Evolutionary conservation across 139 green algal species (phyloP).

Genomic region (Diplosphaera chodatii): DNA sequence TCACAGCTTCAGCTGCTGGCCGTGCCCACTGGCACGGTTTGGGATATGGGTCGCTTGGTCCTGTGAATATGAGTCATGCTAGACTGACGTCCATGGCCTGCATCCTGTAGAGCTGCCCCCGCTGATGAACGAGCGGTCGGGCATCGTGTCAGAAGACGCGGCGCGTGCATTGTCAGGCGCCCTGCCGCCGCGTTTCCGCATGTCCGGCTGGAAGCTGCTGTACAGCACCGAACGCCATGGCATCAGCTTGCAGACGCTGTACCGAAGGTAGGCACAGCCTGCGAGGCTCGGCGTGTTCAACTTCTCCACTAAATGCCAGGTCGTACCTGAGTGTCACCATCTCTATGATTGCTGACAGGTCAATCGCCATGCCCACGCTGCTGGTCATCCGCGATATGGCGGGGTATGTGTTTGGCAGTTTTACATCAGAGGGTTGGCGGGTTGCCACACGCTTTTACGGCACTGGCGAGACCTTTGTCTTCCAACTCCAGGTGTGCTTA

Average conservation of each 20-base stretch:
- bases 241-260: constrained; percentile 63
- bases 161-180: constrained; percentile 6
- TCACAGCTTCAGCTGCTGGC: too few relatives aligned
- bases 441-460: constrained; percentile 61
- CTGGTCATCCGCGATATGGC: constrained; percentile 52
- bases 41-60: too few relatives aligned
- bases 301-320: too few relatives aligned
- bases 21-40: too few relatives aligned
- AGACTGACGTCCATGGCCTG: too few relatives aligned
- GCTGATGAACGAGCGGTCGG: not conserved
- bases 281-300: too few relatives aligned
- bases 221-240: constrained; percentile 57
- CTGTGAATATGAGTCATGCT: too few relatives aligned
- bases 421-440: constrained; percentile 54
- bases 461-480: constrained; percentile 75
- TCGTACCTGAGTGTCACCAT: too few relatives aligned
- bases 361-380: constrained; percentile 25
- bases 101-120: not conserved
- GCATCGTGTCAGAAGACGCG: not conserved
- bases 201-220: constrained; percentile 35
- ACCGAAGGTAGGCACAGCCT: too few relatives aligned
- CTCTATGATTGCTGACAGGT: too few relatives aligned
- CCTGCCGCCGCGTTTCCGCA: constrained; percentile 15
- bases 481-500: constrained; percentile 59
- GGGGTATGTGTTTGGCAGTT: constrained; percentile 62